These are phyloP conservation scores for Daldinia vernicosa DNA, from an alignment of 495 filamentous ascomycete species.

Conservation along the genomic window DNA sequence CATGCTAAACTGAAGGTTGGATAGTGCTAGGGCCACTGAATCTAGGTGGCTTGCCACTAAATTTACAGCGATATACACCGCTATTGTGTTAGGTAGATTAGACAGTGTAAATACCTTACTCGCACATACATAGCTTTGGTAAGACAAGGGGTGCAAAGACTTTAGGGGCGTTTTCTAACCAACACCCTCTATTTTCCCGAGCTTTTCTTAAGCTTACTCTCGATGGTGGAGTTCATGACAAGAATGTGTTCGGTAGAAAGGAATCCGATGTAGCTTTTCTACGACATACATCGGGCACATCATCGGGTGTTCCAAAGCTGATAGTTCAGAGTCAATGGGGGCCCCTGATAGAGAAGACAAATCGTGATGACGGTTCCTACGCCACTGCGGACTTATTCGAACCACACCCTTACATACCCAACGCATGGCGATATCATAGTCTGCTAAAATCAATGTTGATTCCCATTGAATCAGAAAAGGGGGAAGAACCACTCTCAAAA, in stretches of 20 bases:
- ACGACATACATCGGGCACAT: slow-evolving; percentile 64
- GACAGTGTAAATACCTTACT: too few relatives aligned
- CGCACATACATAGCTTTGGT: too few relatives aligned
- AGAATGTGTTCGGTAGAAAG: not conserved
- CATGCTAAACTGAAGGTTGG: too few relatives aligned
- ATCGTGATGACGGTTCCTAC: slow-evolving; percentile 64
- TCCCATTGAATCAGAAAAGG: slow-evolving; percentile 41
- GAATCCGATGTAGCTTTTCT: slow-evolving; percentile 49
- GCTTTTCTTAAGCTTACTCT: too few relatives aligned
- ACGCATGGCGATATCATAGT: slow-evolving; percentile 68
- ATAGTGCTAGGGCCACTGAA: too few relatives aligned
- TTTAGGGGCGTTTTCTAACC: too few relatives aligned
- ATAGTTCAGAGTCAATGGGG: slow-evolving; percentile 61
- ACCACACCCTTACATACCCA: slow-evolving; percentile 58
- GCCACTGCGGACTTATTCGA: slow-evolving; percentile 70
- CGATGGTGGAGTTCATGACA: not conserved
- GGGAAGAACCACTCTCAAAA: slow-evolving; percentile 49
- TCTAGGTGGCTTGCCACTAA: too few relatives aligned
- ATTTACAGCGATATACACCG: too few relatives aligned
- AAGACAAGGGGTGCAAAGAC: too few relatives aligned
- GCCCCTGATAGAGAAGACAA: slow-evolving; percentile 70
- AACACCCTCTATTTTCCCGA: too few relatives aligned
- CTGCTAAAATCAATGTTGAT: slow-evolving; percentile 58
- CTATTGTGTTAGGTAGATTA: too few relatives aligned
- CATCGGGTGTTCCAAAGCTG: slow-evolving; percentile 63